phyloP scores from a whole-genome alignment of 208 protist genomes.

The Trypanosoma theileri region DNA sequence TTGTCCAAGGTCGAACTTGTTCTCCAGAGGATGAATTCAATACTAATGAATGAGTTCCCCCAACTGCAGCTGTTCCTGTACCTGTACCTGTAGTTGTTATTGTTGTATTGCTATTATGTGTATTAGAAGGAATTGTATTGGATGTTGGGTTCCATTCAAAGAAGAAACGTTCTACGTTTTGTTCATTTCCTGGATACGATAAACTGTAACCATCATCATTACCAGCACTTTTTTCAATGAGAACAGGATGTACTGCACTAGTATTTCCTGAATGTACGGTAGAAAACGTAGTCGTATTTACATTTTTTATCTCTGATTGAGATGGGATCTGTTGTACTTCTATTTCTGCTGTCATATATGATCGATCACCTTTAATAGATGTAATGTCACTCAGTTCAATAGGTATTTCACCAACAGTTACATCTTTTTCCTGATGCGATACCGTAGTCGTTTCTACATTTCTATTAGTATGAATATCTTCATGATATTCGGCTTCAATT shows the following conservation, averaged over 20 bases:
- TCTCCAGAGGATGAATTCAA: not conserved
- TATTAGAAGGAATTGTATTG: slow-evolving; percentile 31
- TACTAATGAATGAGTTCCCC: not conserved
- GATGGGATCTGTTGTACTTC: not conserved
- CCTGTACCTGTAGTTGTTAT: not conserved
- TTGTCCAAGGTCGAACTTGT: not conserved
- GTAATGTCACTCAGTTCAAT: slow-evolving; percentile 18
- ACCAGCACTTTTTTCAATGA: slow-evolving; percentile 2
- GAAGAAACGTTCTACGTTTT: slow-evolving; percentile 12
- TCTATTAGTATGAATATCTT: not conserved
- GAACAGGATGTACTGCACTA: not conserved
- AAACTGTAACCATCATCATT: not conserved
- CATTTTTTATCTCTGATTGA: not conserved
- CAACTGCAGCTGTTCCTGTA: not conserved
- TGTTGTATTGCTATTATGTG: slow-evolving; percentile 1
- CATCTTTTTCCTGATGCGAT: not conserved
- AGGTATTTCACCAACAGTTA: not conserved
- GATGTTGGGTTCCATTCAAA: slow-evolving; percentile 79
- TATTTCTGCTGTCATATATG: slow-evolving; percentile 3
- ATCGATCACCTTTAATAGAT: not conserved
- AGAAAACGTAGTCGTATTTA: slow-evolving; percentile 9
- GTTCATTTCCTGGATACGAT: not conserved
- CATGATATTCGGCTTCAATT: not conserved
- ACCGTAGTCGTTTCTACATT: not conserved
- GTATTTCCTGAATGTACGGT: slow-evolving; percentile 7